phyloP scores from a whole-genome alignment of 371 early-diverging fungal species.

The Mucor racemosus region DNA sequence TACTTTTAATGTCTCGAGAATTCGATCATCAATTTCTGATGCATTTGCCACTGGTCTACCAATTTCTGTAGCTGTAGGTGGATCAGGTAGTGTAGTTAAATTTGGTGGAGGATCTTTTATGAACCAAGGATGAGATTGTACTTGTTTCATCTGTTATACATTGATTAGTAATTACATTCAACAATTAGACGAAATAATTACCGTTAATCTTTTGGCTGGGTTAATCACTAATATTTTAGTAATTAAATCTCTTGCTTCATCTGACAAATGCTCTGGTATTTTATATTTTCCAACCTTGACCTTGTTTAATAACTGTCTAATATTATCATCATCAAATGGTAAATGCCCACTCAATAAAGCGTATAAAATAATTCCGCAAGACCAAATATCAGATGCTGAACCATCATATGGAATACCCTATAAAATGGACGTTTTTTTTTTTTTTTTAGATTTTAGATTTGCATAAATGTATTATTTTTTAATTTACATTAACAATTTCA shows the following conservation, averaged over 20 bases:
- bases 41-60: conserved; percentile 38
- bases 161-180: conserved; percentile 5
- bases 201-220: conserved; percentile 49
- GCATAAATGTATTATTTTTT: too few relatives aligned
- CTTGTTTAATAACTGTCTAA: conserved; percentile 73
- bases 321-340: conserved; percentile 95
- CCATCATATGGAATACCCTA: conserved; percentile 85
- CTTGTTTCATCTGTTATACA: conserved; percentile 42
- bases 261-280: conserved; percentile 71
- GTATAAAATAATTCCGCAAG: conserved; percentile 91
- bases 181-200: conserved; percentile 18
- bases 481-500: conserved; percentile 80
- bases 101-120: conserved; percentile 36
- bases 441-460: too few relatives aligned
- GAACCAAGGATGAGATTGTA: conserved; percentile 54
- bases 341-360: conserved; percentile 87
- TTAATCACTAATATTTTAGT: conserved; percentile 45
- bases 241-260: conserved; percentile 65
- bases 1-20: conserved; percentile 48
- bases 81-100: conserved; percentile 42
- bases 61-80: conserved; percentile 45
- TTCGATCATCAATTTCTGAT: conserved; percentile 49
- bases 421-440: too few relatives aligned
- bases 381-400: conserved; percentile 90
- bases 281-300: conserved; percentile 61